Conservation (phyloP, 2,329 filamentous ascomycete genomes). For the Fusarium sp. region DNA sequence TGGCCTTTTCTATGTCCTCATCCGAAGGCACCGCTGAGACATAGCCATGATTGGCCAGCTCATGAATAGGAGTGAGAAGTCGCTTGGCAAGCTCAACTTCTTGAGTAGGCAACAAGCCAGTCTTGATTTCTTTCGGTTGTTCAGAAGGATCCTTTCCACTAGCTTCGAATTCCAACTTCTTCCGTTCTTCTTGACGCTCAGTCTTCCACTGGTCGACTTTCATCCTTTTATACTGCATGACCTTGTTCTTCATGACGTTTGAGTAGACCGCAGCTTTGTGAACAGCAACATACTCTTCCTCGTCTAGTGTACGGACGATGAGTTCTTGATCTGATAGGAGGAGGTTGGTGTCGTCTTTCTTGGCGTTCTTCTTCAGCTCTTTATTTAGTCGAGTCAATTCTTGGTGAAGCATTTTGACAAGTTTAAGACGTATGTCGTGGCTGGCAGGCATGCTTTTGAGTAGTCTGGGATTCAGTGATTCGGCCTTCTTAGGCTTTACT, state of each 20-base stretch:
- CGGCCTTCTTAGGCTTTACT: constrained; percentile 49
- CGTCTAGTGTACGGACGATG: constrained; percentile 75
- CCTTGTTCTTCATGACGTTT: constrained; percentile 85
- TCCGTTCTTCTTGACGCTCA: constrained; percentile 59
- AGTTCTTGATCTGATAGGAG: constrained; percentile 73
- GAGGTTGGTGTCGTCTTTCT: constrained; percentile 61
- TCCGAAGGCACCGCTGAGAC: constrained; percentile 74
- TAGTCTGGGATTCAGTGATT: constrained; percentile 74
- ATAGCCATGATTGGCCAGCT: constrained; percentile 78
- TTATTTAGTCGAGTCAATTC: constrained; percentile 75
- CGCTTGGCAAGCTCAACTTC: constrained; percentile 74
- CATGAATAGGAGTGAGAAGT: constrained; percentile 71
- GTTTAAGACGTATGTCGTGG: constrained; percentile 65
- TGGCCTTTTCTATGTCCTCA: constrained; percentile 73
- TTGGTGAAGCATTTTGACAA: constrained; percentile 72
- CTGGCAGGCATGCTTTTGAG: constrained; percentile 68
- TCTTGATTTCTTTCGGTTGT: constrained; percentile 68
- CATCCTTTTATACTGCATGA: constrained; percentile 83
- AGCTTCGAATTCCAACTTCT: constrained; percentile 50
- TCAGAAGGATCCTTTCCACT: constrained; percentile 49
- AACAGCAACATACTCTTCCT: constrained; percentile 80
- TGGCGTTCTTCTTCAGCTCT: constrained; percentile 64
- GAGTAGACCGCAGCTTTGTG: constrained; percentile 78
- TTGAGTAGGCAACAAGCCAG: constrained; percentile 73
- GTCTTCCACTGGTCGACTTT: constrained; percentile 75